phyloP scores from a whole-genome alignment of 768 basidiomycete genomes.

The Cystofilobasidium macerans region DNA sequence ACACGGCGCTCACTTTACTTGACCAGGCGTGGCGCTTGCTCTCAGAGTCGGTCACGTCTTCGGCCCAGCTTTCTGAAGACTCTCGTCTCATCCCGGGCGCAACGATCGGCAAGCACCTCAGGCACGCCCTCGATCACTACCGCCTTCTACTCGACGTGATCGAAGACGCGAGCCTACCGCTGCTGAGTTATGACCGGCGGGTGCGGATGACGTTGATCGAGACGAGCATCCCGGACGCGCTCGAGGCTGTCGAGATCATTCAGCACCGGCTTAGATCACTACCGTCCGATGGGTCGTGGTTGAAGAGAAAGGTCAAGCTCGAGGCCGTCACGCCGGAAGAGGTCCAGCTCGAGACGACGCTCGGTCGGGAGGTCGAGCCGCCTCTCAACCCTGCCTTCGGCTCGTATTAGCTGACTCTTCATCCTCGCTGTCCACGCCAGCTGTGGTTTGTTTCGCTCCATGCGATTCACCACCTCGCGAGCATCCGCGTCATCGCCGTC shows the following conservation, averaged over 20 bases:
- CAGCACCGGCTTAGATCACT: not conserved
- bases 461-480: not conserved
- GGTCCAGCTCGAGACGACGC: not conserved
- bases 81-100: not conserved
- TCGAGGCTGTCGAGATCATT: not conserved
- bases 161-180: not conserved
- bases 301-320: not conserved
- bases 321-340: not conserved
- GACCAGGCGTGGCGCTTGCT: not conserved
- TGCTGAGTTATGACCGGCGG: not conserved
- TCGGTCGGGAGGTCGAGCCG: not conserved
- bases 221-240: not conserved
- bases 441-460: not conserved
- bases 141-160: not conserved
- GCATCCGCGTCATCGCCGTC: not conserved
- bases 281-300: not conserved
- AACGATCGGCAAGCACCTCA: not conserved
- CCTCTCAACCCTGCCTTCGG: not conserved
- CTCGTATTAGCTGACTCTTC: not conserved
- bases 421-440: not conserved
- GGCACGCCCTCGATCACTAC: constrained; percentile 1
- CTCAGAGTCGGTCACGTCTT: not conserved
- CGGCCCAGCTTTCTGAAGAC: not conserved
- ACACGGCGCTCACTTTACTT: not conserved
- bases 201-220: not conserved